phyloP scores from a whole-genome alignment of 2,329 filamentous ascomycete genomes.

The Penicillium expansum region DNA sequence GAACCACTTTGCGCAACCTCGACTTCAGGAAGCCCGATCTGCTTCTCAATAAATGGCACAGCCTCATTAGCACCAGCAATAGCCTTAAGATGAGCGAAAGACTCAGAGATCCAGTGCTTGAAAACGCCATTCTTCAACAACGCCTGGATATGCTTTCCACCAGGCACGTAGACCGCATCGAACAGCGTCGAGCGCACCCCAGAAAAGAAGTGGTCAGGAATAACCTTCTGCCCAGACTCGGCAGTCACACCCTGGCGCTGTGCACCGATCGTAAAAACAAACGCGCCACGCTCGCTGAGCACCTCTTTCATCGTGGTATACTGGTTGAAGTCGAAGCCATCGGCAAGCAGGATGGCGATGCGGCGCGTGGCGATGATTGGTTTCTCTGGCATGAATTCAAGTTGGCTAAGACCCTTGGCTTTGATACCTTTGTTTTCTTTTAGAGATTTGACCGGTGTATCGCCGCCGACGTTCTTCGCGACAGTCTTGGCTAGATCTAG shows the following conservation, averaged over 20 bases:
- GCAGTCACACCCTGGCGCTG: conserved; percentile 65
- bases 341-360: conserved; percentile 72
- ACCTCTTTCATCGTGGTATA: conserved; percentile 66
- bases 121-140: conserved; percentile 70
- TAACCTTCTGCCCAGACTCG: conserved; percentile 57
- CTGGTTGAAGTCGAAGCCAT: conserved; percentile 68
- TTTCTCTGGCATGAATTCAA: conserved; percentile 61
- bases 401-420: conserved; percentile 60
- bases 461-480: conserved; percentile 68
- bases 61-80: conserved; percentile 65
- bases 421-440: conserved; percentile 66
- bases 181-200: conserved; percentile 76
- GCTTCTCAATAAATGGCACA: conserved; percentile 31
- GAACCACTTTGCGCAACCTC: conserved; percentile 22
- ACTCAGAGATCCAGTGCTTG: conserved; percentile 73
- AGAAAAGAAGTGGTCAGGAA: conserved; percentile 75
- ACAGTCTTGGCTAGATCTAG: conserved; percentile 66
- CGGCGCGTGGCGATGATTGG: conserved; percentile 69
- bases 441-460: conserved; percentile 53
- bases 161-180: conserved; percentile 74
- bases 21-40: conserved; percentile 30
- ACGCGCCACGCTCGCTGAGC: conserved; percentile 59
- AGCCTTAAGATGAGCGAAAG: conserved; percentile 77
- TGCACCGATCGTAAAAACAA: conserved; percentile 70
- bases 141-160: conserved; percentile 61